Percentiles rank a stretch among this genome's conserved stretches.
Evolutionary conservation across 768 basidiomycete genomes (phyloP).

Genomic region (Pulveroboletus sp.): DNA sequence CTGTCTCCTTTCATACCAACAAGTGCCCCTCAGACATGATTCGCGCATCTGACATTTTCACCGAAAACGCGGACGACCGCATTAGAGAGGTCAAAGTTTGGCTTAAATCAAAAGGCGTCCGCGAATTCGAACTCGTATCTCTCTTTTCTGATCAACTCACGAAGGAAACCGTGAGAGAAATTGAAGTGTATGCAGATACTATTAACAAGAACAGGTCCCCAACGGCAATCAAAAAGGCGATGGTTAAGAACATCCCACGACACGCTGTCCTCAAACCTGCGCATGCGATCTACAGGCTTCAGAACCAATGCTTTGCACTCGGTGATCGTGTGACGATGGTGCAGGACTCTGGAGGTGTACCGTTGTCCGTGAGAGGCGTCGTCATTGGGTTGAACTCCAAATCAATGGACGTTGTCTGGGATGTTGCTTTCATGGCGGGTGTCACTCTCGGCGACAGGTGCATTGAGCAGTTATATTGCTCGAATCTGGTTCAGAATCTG

Average conservation of each 20-base stretch:
- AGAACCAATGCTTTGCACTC: constrained; percentile 80
- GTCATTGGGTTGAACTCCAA: constrained; percentile 85
- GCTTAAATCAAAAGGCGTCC: constrained; percentile 82
- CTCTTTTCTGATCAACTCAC: constrained; percentile 88
- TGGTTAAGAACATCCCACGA: constrained; percentile 91
- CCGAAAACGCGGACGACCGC: constrained; percentile 57
- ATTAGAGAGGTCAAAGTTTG: constrained; percentile 78
- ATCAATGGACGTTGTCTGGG: constrained; percentile 95
- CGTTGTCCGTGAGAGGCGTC: constrained; percentile 86
- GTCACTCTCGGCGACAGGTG: constrained; percentile 80
- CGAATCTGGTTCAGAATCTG: background rate
- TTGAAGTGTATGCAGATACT: constrained; percentile 72
- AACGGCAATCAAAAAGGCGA: constrained; percentile 76
- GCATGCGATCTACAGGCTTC: constrained; percentile 84
- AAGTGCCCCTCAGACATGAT: constrained; percentile 59
- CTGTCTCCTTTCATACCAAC: background rate
- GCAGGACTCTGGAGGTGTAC: constrained; percentile 89
- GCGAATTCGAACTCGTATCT: constrained; percentile 89
- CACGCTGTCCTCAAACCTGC: constrained; percentile 91
- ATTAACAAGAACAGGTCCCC: constrained; percentile 57
- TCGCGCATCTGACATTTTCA: constrained; percentile 54
- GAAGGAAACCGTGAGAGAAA: constrained; percentile 78
- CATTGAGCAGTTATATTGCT: background rate
- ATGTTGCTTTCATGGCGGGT: constrained; percentile 92
- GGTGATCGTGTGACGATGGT: constrained; percentile 97